Conservation (phyloP, 164 flowering plant genomes). For the Nymphaea colorata region DNA sequence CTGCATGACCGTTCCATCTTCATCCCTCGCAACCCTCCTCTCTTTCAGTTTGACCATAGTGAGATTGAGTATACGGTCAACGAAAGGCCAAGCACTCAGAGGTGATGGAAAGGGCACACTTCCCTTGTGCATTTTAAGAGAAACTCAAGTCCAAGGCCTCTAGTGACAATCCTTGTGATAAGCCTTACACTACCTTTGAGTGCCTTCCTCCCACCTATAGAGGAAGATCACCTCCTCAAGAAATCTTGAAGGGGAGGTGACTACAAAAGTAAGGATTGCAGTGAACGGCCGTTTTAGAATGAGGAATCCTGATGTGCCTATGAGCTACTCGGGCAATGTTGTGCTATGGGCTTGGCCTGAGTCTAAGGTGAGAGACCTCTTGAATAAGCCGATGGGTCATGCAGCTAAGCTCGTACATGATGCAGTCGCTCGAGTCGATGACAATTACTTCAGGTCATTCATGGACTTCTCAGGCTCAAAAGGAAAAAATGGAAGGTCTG, state of each 20-base stretch:
- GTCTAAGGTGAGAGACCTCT: slow-evolving; percentile 17
- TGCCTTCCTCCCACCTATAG: slow-evolving; percentile 25
- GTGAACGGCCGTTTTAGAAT: slow-evolving; percentile 21
- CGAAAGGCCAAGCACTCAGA: not conserved
- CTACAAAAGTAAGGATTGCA: slow-evolving; percentile 14
- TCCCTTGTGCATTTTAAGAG: slow-evolving; percentile 8
- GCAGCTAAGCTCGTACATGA: slow-evolving; percentile 20
- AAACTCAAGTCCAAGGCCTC: slow-evolving; percentile 16
- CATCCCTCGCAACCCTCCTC: slow-evolving; percentile 19
- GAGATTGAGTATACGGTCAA: slow-evolving; percentile 11
- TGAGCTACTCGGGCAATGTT: slow-evolving; percentile 17
- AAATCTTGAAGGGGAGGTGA: slow-evolving; percentile 6
- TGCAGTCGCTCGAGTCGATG: slow-evolving; percentile 13
- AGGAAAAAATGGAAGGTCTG: not conserved
- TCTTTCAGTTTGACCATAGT: slow-evolving; percentile 13
- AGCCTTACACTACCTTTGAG: slow-evolving; percentile 20
- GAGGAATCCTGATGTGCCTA: slow-evolving; percentile 12
- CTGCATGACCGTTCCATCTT: slow-evolving; percentile 17
- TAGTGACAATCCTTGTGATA: not conserved
- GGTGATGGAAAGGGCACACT: slow-evolving; percentile 5
- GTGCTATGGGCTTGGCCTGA: slow-evolving; percentile 27
- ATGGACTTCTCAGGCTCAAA: slow-evolving; percentile 15
- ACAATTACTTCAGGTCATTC: slow-evolving; percentile 21
- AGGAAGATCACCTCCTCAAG: slow-evolving; percentile 18
- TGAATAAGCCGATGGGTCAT: slow-evolving; percentile 8